phyloP scores from a whole-genome alignment of 345 rosid genomes.

The Murraya paniculata region DNA sequence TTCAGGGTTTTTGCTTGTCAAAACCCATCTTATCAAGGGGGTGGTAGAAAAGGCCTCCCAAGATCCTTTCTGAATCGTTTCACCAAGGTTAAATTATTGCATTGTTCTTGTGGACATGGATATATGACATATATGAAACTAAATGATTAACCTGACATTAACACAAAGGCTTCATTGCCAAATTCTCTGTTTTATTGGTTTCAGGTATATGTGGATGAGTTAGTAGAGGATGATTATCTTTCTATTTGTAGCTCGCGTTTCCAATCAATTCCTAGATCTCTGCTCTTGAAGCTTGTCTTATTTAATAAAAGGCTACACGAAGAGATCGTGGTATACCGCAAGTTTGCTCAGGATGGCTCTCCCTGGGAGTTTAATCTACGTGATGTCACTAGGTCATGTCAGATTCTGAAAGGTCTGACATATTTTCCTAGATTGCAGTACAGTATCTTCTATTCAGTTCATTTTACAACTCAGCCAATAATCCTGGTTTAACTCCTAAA shows the following conservation, averaged over 20 bases:
- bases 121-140: neutral
- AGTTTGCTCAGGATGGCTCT: constrained; percentile 85
- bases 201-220: constrained; percentile 89
- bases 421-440: constrained; percentile 5
- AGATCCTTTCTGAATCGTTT: constrained; percentile 93
- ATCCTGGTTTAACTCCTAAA: constrained; percentile 3
- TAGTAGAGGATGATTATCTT: constrained; percentile 81
- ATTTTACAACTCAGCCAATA: neutral
- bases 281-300: constrained; percentile 67
- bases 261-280: constrained; percentile 61
- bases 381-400: constrained; percentile 86
- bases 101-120: neutral
- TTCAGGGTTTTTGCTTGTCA: constrained; percentile 96
- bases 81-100: constrained; percentile 57
- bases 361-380: constrained; percentile 99
- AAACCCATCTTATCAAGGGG: constrained; percentile 96
- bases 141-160: constrained; percentile 2
- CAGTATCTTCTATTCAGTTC: neutral
- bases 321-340: constrained; percentile 65
- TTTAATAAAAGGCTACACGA: constrained; percentile 79
- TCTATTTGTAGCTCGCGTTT: constrained; percentile 72
- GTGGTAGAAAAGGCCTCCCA: constrained; percentile 98
- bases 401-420: constrained; percentile 64
- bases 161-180: neutral
- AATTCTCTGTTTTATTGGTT: constrained; percentile 20